A percentile compares a stretch with the other conserved stretches of the same genome.
phyloP scores from a whole-genome alignment of 2,329 filamentous ascomycete species.

The Colletotrichum scovillei region DNA sequence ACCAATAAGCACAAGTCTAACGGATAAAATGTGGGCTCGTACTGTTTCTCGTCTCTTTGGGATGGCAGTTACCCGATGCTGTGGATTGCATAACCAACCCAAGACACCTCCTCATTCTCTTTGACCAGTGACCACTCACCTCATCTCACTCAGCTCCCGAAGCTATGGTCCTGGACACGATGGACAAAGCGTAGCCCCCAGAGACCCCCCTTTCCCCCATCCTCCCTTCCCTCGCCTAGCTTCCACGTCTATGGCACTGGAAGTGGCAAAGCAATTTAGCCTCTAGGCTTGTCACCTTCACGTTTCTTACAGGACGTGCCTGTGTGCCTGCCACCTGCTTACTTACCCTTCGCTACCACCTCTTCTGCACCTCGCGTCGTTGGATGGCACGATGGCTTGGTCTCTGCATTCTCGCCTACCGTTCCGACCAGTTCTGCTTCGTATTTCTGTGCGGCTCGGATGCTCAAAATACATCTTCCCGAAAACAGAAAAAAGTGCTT shows the following conservation, averaged over 20 bases:
- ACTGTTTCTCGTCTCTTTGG: constrained; percentile 8
- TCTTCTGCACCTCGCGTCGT: not conserved
- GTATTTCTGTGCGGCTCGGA: not conserved
- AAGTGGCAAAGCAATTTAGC: constrained; percentile 30
- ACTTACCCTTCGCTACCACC: not conserved
- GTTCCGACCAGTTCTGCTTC: not conserved
- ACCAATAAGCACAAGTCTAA: constrained; percentile 2
- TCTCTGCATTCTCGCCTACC: not conserved
- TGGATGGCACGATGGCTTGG: not conserved
- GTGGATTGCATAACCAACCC: constrained; percentile 28
- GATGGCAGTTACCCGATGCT: constrained; percentile 34
- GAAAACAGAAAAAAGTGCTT: not conserved
- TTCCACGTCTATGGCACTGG: constrained; percentile 32
- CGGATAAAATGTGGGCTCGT: not conserved
- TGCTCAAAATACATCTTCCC: not conserved
- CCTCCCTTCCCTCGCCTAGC: not conserved
- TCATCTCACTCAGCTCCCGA: constrained; percentile 33
- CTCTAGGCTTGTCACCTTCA: not conserved
- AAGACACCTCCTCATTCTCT: constrained; percentile 11
- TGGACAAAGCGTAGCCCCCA: constrained; percentile 20
- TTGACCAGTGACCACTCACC: constrained; percentile 29
- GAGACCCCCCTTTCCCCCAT: not conserved
- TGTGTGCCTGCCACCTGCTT: not conserved
- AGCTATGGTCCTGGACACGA: constrained; percentile 31
- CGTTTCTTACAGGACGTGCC: not conserved